phyloP scores from a whole-genome alignment of 1,139 yeast genomes.

The Debaryomyces robertsiae region DNA sequence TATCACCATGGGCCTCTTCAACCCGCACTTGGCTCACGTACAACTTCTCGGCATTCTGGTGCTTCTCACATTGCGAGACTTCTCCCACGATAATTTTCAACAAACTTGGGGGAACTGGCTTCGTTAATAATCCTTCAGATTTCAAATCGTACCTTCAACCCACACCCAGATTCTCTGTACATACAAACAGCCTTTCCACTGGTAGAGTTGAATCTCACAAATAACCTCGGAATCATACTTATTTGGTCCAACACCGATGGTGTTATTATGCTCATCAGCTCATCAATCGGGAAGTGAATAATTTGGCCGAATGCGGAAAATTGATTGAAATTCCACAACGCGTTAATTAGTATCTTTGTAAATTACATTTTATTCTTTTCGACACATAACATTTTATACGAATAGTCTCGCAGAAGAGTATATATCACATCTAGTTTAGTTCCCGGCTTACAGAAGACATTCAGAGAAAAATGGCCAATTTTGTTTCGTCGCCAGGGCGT shows the following conservation, averaged over 20 bases:
- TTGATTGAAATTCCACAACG: constrained; percentile 19
- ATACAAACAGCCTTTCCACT: constrained; percentile 4
- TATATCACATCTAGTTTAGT: not conserved
- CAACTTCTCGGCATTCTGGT: constrained; percentile 55
- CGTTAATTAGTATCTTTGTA: constrained; percentile 15
- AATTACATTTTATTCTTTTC: constrained; percentile 20
- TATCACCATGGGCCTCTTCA: constrained; percentile 15
- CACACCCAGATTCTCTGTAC: constrained; percentile 3
- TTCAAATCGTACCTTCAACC: not conserved
- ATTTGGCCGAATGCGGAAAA: constrained; percentile 28
- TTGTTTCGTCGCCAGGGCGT: constrained; percentile 50
- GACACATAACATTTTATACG: constrained; percentile 6
- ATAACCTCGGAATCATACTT: not conserved
- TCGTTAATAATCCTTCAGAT: constrained; percentile 3
- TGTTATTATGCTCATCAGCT: constrained; percentile 8
- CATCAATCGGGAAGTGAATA: constrained; percentile 9
- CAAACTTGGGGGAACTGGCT: constrained; percentile 24
- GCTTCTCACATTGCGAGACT: constrained; percentile 43
- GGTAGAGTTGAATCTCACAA: not conserved
- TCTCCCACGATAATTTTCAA: constrained; percentile 46
- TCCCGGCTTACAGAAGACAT: too few species aligned
- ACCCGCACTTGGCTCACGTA: constrained; percentile 52
- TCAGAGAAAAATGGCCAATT: constrained; percentile 36
- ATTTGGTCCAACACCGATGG: too few species aligned
- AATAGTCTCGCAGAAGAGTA: not conserved